phyloP scores from a whole-genome alignment of 768 basidiomycete genomes.

The Daedalea quercina region DNA sequence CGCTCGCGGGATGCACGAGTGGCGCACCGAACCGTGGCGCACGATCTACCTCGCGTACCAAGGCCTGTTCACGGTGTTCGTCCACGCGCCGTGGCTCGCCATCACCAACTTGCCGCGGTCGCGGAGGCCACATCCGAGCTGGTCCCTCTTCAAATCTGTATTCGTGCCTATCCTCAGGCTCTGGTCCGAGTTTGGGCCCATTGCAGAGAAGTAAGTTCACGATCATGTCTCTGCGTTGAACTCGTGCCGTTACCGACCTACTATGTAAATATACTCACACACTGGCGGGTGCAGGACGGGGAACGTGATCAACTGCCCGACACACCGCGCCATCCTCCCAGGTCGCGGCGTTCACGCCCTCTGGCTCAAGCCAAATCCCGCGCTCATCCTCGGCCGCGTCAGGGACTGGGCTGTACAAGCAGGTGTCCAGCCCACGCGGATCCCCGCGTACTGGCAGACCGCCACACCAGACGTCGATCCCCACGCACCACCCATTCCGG shows the following conservation, averaged over 20 bases:
- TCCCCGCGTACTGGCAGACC: constrained; percentile 19
- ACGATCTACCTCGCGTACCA: too few species aligned
- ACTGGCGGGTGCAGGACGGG: too few species aligned
- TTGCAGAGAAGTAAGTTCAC: not conserved
- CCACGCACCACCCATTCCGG: constrained; percentile 30
- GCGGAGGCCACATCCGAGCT: not conserved
- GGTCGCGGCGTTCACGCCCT: constrained; percentile 3
- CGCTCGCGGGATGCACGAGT: too few species aligned
- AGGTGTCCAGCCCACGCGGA: constrained; percentile 8
- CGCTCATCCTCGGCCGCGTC: constrained; percentile 17
- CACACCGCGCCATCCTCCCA: not conserved
- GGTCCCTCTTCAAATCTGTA: not conserved
- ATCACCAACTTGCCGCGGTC: not conserved
- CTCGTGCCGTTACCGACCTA: not conserved
- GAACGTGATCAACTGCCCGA: not conserved
- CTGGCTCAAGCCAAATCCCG: constrained; percentile 8
- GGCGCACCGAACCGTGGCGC: too few species aligned
- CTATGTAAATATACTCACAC: not conserved
- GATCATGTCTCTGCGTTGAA: not conserved
- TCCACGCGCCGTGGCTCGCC: too few species aligned
- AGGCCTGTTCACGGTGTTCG: too few species aligned
- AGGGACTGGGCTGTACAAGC: constrained; percentile 9
- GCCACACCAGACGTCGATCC: constrained; percentile 6
- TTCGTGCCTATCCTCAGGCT: not conserved
- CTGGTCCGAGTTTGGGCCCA: not conserved